A percentile compares a stretch with the other conserved stretches of the same genome.
Evolutionary conservation across 2,329 filamentous ascomycete species (phyloP).

Genomic region (Aspergillus hiratsukae): DNA sequence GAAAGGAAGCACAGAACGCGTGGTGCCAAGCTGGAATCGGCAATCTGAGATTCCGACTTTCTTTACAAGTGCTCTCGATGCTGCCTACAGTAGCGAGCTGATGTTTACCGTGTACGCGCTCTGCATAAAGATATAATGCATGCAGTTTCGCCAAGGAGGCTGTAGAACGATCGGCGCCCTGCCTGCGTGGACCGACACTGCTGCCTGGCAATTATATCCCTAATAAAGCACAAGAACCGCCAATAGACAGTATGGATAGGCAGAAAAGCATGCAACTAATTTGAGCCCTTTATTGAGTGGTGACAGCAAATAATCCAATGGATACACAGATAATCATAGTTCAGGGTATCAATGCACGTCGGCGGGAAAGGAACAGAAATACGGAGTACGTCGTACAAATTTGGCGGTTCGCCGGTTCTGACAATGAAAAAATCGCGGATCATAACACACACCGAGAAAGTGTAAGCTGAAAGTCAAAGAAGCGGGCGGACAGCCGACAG

Average conservation of each 20-base stretch:
- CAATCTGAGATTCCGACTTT: neutral
- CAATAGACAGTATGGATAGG: neutral
- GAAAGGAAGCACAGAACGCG: neutral
- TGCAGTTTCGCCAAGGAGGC: neutral
- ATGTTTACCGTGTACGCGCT: neutral
- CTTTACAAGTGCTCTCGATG: neutral
- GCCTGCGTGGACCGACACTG: neutral
- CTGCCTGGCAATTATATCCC: neutral
- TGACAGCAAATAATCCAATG: neutral
- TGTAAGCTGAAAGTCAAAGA: neutral
- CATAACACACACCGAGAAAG: neutral
- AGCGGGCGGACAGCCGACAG: neutral
- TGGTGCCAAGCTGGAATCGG: neutral
- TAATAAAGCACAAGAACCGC: neutral
- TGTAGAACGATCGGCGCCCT: neutral
- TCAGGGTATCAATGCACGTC: neutral
- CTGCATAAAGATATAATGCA: neutral
- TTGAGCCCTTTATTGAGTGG: neutral
- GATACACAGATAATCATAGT: neutral
- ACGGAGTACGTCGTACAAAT: neutral
- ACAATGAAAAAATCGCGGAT: neutral
- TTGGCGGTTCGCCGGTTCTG: neutral
- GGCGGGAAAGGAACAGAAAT: neutral
- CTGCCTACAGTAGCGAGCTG: neutral
- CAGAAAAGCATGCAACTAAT: neutral